These are phyloP conservation scores for Staphylotrichum longicolle DNA, from an alignment of 495 filamentous ascomycete species.

Conservation along the genomic window DNA sequence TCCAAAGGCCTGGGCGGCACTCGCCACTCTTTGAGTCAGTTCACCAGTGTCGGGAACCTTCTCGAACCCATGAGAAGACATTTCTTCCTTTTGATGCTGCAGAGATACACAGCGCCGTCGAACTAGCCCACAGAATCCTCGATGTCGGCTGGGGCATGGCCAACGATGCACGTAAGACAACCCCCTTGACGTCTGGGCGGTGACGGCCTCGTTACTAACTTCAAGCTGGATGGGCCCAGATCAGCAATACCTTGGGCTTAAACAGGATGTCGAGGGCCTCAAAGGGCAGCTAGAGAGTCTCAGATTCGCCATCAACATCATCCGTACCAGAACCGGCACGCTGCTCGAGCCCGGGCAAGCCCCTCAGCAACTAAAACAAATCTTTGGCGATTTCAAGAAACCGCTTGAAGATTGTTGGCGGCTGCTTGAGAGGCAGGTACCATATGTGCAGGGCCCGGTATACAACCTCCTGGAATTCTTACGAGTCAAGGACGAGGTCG, in stretches of 20 bases:
- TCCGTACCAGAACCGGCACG: background rate
- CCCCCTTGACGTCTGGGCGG: background rate
- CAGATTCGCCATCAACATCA: background rate
- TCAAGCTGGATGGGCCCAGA: background rate
- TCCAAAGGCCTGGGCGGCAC: too few relatives aligned
- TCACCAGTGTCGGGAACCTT: too few relatives aligned
- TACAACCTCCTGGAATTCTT: slow-evolving; percentile 19
- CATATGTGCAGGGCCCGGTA: slow-evolving; percentile 14
- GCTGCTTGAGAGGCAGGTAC: slow-evolving; percentile 8
- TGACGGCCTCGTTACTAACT: background rate
- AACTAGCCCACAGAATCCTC: slow-evolving; percentile 12
- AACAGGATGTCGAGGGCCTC: slow-evolving; percentile 11
- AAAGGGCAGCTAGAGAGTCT: background rate
- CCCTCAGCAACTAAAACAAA: background rate
- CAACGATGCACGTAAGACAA: slow-evolving; percentile 10
- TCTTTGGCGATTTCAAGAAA: slow-evolving; percentile 12
- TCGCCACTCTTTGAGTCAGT: too few relatives aligned
- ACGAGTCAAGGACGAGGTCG: slow-evolving; percentile 22
- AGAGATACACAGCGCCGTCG: slow-evolving; percentile 9
- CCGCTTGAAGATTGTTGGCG: slow-evolving; percentile 16
- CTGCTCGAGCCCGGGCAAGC: background rate
- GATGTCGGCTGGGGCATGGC: slow-evolving; percentile 8
- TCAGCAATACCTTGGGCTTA: slow-evolving; percentile 15
- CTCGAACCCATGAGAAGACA: background rate
- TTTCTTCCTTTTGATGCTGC: slow-evolving; percentile 15